These are phyloP conservation scores for Mycosarcoma mackinlayi DNA, from an alignment of 1,284 basidiomycete species.

Conservation along the genomic window DNA sequence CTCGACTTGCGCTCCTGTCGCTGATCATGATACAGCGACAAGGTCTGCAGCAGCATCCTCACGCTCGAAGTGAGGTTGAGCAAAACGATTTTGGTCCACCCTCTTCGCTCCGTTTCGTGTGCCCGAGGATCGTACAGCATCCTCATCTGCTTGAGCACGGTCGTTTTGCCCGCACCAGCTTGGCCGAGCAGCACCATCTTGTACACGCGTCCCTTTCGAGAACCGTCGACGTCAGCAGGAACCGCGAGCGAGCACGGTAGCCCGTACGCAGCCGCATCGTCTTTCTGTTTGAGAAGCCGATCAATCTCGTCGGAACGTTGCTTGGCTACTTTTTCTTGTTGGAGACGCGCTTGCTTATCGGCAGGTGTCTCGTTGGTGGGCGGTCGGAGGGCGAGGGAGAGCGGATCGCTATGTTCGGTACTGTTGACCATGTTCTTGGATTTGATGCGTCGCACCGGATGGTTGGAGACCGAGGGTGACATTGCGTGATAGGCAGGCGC, in stretches of 20 bases:
- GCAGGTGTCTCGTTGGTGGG: slow-evolving; percentile 23
- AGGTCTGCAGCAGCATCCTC: slow-evolving; percentile 27
- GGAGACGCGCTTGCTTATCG: slow-evolving; percentile 6
- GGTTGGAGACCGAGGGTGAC: slow-evolving; percentile 19
- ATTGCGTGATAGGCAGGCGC: slow-evolving; percentile 9
- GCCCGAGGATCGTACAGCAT: slow-evolving; percentile 50
- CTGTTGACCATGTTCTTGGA: not conserved
- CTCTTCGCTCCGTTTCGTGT: slow-evolving; percentile 42
- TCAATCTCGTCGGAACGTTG: slow-evolving; percentile 37
- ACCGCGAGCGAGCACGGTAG: not conserved
- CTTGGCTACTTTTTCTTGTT: slow-evolving; percentile 27
- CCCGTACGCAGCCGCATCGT: not conserved
- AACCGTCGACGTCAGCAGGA: not conserved
- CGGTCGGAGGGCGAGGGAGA: slow-evolving; percentile 24
- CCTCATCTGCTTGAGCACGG: slow-evolving; percentile 58
- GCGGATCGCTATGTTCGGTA: slow-evolving; percentile 16
- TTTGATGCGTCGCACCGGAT: not conserved
- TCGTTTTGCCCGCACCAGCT: slow-evolving; percentile 55
- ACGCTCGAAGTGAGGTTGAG: slow-evolving; percentile 48
- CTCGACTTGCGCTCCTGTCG: slow-evolving; percentile 8
- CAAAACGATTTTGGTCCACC: slow-evolving; percentile 44
- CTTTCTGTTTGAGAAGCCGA: slow-evolving; percentile 14
- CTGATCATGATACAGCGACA: slow-evolving; percentile 17
- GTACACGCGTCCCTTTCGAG: slow-evolving; percentile 19
- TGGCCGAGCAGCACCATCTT: slow-evolving; percentile 49